Evolutionary conservation across 805 yeast species (phyloP).

Genomic region (Saccharomyces jurei): DNA sequence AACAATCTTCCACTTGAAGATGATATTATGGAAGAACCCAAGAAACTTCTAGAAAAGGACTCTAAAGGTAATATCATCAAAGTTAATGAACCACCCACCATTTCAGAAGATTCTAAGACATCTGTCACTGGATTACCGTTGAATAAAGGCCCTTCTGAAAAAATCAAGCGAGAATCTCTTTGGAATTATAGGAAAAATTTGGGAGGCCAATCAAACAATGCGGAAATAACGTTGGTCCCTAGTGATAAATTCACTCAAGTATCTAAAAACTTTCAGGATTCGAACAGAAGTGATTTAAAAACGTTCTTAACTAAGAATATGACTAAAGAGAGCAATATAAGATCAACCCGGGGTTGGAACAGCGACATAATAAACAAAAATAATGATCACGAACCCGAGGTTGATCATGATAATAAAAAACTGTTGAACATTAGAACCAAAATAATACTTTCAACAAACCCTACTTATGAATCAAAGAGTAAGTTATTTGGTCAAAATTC

Average conservation of each 20-base stretch:
- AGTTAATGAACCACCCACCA: conserved; percentile 46
- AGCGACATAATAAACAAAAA: background rate
- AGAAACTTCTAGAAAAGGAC: conserved; percentile 11
- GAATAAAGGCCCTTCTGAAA: conserved; percentile 57
- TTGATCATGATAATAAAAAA: background rate
- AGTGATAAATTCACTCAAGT: background rate
- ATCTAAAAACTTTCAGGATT: background rate
- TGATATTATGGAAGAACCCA: background rate
- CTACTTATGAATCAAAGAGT: conserved; percentile 20
- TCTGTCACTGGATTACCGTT: conserved; percentile 67
- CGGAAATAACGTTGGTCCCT: background rate
- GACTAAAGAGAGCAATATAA: background rate
- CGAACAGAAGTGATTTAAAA: background rate
- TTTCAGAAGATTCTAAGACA: conserved; percentile 43
- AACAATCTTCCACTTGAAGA: background rate
- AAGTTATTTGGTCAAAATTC: conserved; percentile 40
- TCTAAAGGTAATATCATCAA: conserved; percentile 16
- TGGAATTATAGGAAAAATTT: conserved; percentile 37
- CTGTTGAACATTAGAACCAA: background rate
- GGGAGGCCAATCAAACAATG: conserved; percentile 5
- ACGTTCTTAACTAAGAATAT: background rate
- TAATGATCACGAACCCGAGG: background rate
- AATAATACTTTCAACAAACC: background rate
- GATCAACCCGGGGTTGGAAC: background rate
- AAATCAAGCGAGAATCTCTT: conserved; percentile 46